phyloP scores from a whole-genome alignment of 495 filamentous ascomycete genomes.

The Aspergillus cristatus region DNA sequence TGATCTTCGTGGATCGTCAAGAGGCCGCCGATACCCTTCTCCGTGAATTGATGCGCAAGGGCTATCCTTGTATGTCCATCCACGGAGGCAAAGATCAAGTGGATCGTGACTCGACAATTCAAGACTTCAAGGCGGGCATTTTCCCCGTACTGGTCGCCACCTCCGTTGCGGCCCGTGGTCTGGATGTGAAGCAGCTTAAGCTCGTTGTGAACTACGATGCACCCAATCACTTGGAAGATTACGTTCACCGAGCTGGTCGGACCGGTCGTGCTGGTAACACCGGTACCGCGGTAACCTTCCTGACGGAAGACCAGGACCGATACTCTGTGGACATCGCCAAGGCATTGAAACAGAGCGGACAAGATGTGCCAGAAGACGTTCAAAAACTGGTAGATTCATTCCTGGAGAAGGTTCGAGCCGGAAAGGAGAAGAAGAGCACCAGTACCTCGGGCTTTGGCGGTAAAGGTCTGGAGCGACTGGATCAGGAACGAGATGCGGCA shows the following conservation, averaged over 20 bases:
- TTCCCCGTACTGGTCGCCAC: conserved; percentile 89
- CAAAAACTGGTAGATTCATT: conserved; percentile 58
- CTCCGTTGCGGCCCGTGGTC: conserved; percentile 87
- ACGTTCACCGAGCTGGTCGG: conserved; percentile 90
- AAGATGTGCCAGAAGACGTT: conserved; percentile 64
- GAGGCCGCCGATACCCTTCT: conserved; percentile 85
- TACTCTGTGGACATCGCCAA: conserved; percentile 86
- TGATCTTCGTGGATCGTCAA: conserved; percentile 94
- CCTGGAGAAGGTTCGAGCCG: conserved; percentile 81
- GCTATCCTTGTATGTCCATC: conserved; percentile 92
- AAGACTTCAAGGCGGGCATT: conserved; percentile 88
- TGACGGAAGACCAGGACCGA: conserved; percentile 84
- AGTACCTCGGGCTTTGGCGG: conserved; percentile 81
- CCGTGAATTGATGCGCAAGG: conserved; percentile 72
- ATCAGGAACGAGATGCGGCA: conserved; percentile 80
- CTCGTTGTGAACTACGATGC: conserved; percentile 96
- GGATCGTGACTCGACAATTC: conserved; percentile 88
- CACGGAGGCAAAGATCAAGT: conserved; percentile 95
- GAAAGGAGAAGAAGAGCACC: conserved; percentile 80
- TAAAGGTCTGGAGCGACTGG: conserved; percentile 84
- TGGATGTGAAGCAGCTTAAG: conserved; percentile 96
- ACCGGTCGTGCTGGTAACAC: conserved; percentile 93
- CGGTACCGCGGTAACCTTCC: conserved; percentile 89
- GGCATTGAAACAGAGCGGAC: conserved; percentile 84
- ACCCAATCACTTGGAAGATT: conserved; percentile 95